Evolutionary conservation across 2,329 filamentous ascomycete genomes (phyloP).

Genomic region (Trichoderma endophyticum): DNA sequence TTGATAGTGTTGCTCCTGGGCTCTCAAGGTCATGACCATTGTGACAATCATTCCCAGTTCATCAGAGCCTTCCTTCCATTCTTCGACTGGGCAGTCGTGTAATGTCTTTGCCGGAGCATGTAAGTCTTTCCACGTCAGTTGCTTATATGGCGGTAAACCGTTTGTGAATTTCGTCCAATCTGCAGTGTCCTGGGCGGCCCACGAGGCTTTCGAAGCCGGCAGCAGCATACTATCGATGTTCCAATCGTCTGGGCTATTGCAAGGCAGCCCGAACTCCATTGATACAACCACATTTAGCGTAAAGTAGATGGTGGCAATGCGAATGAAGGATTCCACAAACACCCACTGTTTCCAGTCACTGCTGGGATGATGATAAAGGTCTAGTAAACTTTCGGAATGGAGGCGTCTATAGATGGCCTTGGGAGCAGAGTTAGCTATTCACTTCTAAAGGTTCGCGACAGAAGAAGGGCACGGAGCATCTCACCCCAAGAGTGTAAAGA

Average conservation of each 20-base stretch:
- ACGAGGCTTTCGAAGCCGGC: slow-evolving; percentile 1
- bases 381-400: neutral
- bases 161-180: neutral
- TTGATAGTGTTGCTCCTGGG: neutral
- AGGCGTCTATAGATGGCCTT: neutral
- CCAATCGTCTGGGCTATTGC: slow-evolving; percentile 3
- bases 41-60: slow-evolving; percentile 12
- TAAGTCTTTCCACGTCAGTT: neutral
- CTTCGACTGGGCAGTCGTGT: neutral
- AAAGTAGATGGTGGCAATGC: slow-evolving; percentile 1
- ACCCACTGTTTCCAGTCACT: slow-evolving; percentile 1
- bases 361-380: neutral
- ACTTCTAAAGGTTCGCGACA: neutral
- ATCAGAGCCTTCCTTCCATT: slow-evolving; percentile 7
- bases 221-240: neutral
- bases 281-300: neutral
- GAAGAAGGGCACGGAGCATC: neutral
- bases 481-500: slow-evolving; percentile 13
- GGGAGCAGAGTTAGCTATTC: neutral
- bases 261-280: slow-evolving; percentile 4
- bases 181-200: neutral
- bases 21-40: slow-evolving; percentile 3
- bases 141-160: neutral
- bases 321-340: slow-evolving; percentile 9
- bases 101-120: neutral